These are phyloP conservation scores for Glaciozyma martinii DNA, from an alignment of 768 basidiomycete species.

Conservation along the genomic window DNA sequence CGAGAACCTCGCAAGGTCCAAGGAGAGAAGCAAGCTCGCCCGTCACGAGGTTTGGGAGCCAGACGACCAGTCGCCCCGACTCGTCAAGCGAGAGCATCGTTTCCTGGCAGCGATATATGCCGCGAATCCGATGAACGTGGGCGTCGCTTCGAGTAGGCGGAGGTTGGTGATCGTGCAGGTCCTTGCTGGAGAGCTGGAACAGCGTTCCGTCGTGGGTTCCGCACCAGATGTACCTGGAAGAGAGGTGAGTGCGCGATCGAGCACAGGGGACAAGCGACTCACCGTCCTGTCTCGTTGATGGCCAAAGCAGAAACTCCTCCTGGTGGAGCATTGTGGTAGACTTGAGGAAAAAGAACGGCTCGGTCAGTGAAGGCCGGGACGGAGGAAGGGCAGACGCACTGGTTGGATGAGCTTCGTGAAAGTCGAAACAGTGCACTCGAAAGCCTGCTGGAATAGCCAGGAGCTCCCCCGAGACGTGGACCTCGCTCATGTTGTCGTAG, in stretches of 20 bases:
- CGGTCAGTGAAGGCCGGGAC: no score
- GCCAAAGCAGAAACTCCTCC: not conserved
- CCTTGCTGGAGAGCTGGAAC: slow-evolving; percentile 6
- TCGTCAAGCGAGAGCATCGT: slow-evolving; percentile 18
- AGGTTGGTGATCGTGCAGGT: not conserved
- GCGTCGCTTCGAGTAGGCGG: slow-evolving; percentile 13
- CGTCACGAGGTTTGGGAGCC: slow-evolving; percentile 10
- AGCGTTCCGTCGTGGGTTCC: slow-evolving; percentile 8
- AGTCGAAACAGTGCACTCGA: not conserved
- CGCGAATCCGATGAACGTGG: slow-evolving; percentile 4
- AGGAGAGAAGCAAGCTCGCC: slow-evolving; percentile 8
- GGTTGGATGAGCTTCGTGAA: no score
- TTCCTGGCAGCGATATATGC: not conserved
- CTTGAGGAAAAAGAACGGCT: no score
- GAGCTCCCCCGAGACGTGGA: slow-evolving; percentile 7
- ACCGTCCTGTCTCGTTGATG: slow-evolving; percentile 9
- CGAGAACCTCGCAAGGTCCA: not conserved
- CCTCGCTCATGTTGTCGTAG: not conserved
- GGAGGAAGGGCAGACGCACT: no score
- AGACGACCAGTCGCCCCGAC: slow-evolving; percentile 9
- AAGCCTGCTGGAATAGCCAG: not conserved
- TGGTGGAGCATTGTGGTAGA: not conserved
- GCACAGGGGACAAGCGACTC: not conserved
- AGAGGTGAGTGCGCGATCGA: no score
- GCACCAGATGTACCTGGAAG: slow-evolving; percentile 19